These are phyloP conservation scores for Aspergillus baeticus DNA, from an alignment of 495 filamentous ascomycete genomes.

Conservation along the genomic window DNA sequence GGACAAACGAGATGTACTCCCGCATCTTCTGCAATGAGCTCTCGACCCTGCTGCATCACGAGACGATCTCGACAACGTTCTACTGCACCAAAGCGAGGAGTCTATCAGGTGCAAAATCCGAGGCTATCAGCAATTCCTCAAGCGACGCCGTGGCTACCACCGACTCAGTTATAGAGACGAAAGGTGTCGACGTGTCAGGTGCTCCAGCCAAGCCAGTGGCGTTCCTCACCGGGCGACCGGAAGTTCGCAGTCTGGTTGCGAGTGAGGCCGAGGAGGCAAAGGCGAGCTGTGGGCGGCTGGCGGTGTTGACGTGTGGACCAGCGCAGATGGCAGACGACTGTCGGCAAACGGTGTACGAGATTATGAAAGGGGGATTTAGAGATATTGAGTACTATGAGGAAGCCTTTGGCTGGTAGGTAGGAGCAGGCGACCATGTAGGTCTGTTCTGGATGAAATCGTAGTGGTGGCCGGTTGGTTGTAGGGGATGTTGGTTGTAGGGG, in stretches of 20 bases:
- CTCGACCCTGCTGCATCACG: constrained; percentile 3
- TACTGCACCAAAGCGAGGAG: constrained; percentile 19
- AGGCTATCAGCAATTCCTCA: too few species aligned
- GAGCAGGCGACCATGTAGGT: too few species aligned
- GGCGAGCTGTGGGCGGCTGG: constrained; percentile 21
- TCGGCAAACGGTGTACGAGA: constrained; percentile 24
- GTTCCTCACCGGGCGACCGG: neutral
- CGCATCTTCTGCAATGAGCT: constrained; percentile 18
- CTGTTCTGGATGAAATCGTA: too few species aligned
- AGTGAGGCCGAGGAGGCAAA: constrained; percentile 14
- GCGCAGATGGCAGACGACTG: constrained; percentile 39
- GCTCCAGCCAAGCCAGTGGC: neutral
- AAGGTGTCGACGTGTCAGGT: neutral
- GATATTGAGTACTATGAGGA: constrained; percentile 31
- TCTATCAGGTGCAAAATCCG: neutral
- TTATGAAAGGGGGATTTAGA: constrained; percentile 18
- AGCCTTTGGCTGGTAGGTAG: constrained; percentile 24
- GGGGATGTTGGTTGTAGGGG: too few species aligned
- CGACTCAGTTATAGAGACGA: neutral
- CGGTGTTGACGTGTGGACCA: constrained; percentile 42
- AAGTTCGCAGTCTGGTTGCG: constrained; percentile 15
- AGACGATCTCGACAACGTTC: constrained; percentile 13
- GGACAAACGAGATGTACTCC: constrained; percentile 19
- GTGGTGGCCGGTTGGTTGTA: too few species aligned
- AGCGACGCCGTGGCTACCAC: neutral